Evolutionary conservation across 2,329 filamentous ascomycete species (phyloP).

Genomic region (Aspergillus glaucus): DNA sequence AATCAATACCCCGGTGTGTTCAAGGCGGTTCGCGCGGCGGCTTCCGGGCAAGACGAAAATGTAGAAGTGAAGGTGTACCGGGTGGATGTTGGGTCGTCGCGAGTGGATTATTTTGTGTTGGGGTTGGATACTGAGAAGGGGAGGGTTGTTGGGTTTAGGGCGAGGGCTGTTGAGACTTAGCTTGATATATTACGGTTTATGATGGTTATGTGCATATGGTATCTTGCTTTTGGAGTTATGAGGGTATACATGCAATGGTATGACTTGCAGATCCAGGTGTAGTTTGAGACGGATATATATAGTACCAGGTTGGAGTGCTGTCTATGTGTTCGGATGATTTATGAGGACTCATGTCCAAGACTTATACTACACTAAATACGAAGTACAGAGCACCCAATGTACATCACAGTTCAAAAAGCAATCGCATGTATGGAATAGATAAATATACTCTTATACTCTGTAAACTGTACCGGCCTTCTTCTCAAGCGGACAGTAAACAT

Average conservation of each 20-base stretch:
- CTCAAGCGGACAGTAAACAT: too few species aligned
- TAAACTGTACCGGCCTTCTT: too few species aligned
- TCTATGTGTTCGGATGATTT: too few species aligned
- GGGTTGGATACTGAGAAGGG: slow-evolving; percentile 53
- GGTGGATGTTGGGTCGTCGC: slow-evolving; percentile 56
- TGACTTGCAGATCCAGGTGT: neutral
- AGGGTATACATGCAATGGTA: neutral
- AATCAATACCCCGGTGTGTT: slow-evolving; percentile 56
- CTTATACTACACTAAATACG: too few species aligned
- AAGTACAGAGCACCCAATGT: too few species aligned
- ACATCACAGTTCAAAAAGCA: too few species aligned
- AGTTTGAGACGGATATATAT: neutral
- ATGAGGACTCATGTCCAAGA: too few species aligned
- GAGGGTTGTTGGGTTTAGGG: slow-evolving; percentile 70
- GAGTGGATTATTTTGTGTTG: slow-evolving; percentile 75
- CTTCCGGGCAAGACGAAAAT: slow-evolving; percentile 30
- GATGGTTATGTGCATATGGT: neutral
- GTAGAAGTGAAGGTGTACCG: slow-evolving; percentile 69
- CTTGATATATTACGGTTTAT: neutral
- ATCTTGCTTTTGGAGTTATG: neutral
- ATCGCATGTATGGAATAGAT: too few species aligned
- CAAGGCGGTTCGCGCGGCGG: slow-evolving; percentile 47
- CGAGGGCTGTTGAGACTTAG: slow-evolving; percentile 66
- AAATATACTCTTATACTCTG: too few species aligned
- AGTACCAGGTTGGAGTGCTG: neutral